Evolutionary conservation across 768 basidiomycete species (phyloP), one percentile per base, ranked within the genome.

Genomic region (Coprinellus micaceus): DNA sequence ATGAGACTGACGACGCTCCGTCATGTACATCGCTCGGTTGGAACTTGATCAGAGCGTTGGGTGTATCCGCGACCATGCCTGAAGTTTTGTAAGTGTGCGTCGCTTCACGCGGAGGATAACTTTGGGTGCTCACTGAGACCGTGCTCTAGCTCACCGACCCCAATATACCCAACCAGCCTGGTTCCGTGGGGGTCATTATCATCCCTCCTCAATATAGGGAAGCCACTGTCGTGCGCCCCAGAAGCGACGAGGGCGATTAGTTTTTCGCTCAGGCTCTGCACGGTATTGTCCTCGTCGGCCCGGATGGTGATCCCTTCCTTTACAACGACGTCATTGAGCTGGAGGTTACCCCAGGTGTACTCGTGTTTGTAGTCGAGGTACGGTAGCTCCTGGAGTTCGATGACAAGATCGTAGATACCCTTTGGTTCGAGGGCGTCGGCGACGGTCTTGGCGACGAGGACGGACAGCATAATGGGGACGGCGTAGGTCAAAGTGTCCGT

Each of bases 391-490:
- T 84, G 83, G 25, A 98, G 79, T 77, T 94, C 92, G 54, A 98
- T 98, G 56, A 93, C 93, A 36, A 98, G 82, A 69, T 99, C 97
- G 66, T 98, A 99, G 54, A 99, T 98, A 9, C 94, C 94, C 66
- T 94, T 93, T 2, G 91, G 91, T 67, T 95, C 90, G 54, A 97
- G 69, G 1, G 85, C 85, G 67, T 95, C 93, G 7, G 92, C 93
- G 0, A 92, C 83, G 0, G 91, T 93, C 75, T 95, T 96, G 22
- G 91, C 91, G 17, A 94, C 88, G 21, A 98, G 81, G 15, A 99
- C 83, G 15, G 85, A 77, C 41, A 95, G 71, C 92, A 94, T 94
- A 56, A 94, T 84, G 15, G 93, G 93, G 6, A 92, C 89, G 12
- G 85, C 88, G 71, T 98, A 98, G 2, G 91, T 94, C 61, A 99